Evolutionary conservation across 1,284 basidiomycete species (phyloP).

Genomic region (Moesziomyces sp.): DNA sequence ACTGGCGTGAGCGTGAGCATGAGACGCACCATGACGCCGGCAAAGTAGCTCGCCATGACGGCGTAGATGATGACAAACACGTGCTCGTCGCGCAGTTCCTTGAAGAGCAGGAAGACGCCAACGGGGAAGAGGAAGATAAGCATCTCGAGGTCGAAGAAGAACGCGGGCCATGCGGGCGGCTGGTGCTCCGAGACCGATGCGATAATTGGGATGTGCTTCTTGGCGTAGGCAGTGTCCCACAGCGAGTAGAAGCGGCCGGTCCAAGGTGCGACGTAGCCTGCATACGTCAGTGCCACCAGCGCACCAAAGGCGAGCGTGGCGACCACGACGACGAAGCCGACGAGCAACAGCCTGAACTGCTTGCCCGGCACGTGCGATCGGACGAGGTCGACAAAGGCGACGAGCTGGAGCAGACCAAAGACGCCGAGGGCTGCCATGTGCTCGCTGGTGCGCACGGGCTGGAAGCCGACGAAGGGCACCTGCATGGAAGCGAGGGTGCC

Average conservation of each 20-base stretch:
- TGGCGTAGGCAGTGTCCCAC: slow-evolving; percentile 99
- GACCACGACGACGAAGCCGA: slow-evolving; percentile 74
- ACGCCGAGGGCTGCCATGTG: slow-evolving; percentile 98
- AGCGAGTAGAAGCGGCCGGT: slow-evolving; percentile 99
- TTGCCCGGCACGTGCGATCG: slow-evolving; percentile 88
- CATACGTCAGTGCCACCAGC: slow-evolving; percentile 80
- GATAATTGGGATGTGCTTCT: slow-evolving; percentile 97
- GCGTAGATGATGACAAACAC: slow-evolving; percentile 99
- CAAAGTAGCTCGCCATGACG: slow-evolving; percentile 95
- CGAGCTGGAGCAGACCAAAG: slow-evolving; percentile 95
- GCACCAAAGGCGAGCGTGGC: slow-evolving; percentile 74
- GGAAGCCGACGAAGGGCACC: slow-evolving; percentile 99
- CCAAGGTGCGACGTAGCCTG: slow-evolving; percentile 97
- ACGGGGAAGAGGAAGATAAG: slow-evolving; percentile 98
- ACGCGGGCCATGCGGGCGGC: slow-evolving; percentile 98
- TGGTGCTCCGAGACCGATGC: slow-evolving; percentile 99
- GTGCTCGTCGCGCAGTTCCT: slow-evolving; percentile 92
- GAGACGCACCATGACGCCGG: slow-evolving; percentile 97
- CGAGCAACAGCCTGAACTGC: slow-evolving; percentile 83
- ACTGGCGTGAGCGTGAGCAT: slow-evolving; percentile 93
- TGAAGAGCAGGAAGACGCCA: slow-evolving; percentile 93
- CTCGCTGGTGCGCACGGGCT: slow-evolving; percentile 96
- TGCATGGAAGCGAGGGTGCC: slow-evolving; percentile 98
- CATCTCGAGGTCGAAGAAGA: slow-evolving; percentile 99
- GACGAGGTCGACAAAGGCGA: slow-evolving; percentile 91